Conservation (phyloP, 495 filamentous ascomycete genomes). For the Hypoxylon rickii region DNA sequence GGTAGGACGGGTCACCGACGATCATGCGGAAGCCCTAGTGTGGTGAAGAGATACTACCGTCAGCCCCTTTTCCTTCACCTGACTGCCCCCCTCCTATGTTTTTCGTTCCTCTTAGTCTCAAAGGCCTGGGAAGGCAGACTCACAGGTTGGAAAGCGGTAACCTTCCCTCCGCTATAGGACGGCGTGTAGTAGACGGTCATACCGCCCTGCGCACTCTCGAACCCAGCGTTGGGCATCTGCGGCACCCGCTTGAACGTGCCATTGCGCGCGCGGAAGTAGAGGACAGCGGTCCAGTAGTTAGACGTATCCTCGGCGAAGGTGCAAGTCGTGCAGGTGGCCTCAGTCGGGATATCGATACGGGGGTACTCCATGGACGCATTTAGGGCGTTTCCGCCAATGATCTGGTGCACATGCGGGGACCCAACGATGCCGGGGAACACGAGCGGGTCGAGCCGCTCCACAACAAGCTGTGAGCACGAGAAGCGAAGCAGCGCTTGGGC, state of each 20-base stretch:
- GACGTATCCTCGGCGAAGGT: constrained; percentile 42
- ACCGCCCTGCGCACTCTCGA: constrained; percentile 34
- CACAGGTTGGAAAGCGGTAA: constrained; percentile 45
- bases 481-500: constrained; percentile 46
- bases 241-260: constrained; percentile 39
- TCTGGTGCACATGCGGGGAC: constrained; percentile 50
- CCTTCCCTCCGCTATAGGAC: constrained; percentile 25
- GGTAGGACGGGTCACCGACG: constrained; percentile 42
- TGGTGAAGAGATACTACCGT: neutral
- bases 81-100: neutral
- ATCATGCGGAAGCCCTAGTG: constrained; percentile 49
- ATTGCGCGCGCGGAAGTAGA: constrained; percentile 43
- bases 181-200: constrained; percentile 43
- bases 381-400: constrained; percentile 49
- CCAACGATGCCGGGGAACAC: constrained; percentile 44
- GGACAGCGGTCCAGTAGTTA: constrained; percentile 45
- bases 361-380: constrained; percentile 37
- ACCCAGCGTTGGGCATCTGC: constrained; percentile 37
- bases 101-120: neutral
- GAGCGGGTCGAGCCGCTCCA: constrained; percentile 43
- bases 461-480: constrained; percentile 44
- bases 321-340: constrained; percentile 42
- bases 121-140: neutral
- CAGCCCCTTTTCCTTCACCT: constrained; percentile 1
- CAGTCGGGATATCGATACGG: constrained; percentile 27